Evolutionary conservation across 805 yeast genomes (phyloP).

Genomic region (Candida montana): DNA sequence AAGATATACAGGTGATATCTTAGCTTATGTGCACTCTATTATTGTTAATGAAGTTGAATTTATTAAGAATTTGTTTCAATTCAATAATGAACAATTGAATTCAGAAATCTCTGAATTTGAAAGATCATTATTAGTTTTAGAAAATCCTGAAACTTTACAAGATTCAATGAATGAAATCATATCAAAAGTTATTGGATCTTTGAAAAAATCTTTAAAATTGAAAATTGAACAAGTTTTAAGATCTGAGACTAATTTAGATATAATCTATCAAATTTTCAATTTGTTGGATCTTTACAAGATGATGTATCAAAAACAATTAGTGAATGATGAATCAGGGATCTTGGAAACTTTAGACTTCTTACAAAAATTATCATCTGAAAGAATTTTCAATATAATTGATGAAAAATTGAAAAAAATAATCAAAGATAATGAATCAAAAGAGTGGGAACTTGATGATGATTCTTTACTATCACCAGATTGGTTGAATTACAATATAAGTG

Average conservation of each 20-base stretch:
- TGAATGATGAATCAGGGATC: conserved; percentile 18
- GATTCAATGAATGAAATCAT: conserved; percentile 30
- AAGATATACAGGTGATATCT: conserved; percentile 77
- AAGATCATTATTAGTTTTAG: conserved; percentile 19
- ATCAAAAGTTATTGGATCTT: conserved; percentile 44
- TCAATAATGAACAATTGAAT: conserved; percentile 21
- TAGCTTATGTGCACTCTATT: conserved; percentile 83
- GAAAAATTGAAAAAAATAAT: conserved; percentile 27
- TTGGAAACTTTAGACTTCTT: conserved; percentile 27
- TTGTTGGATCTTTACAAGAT: conserved; percentile 62
- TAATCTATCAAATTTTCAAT: conserved; percentile 53
- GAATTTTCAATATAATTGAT: conserved; percentile 36
- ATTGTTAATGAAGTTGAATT: conserved; percentile 85
- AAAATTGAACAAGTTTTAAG: conserved; percentile 65
- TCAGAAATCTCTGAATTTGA: conserved; percentile 29
- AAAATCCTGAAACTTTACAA: conserved; percentile 15
- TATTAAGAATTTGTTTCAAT: conserved; percentile 55
- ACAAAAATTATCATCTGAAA: conserved; percentile 30
- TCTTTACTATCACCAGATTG: conserved; percentile 83
- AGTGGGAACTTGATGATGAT: conserved; percentile 32
- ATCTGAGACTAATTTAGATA: conserved; percentile 52
- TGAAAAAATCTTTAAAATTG: conserved; percentile 56
- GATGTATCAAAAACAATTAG: conserved; percentile 46
- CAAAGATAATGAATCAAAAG: conserved; percentile 21
- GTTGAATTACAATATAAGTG: conserved; percentile 60